Base-by-base conservation (phyloP, 192 early-diverging fungal species). In the Funneliformis mosseae region DNA sequence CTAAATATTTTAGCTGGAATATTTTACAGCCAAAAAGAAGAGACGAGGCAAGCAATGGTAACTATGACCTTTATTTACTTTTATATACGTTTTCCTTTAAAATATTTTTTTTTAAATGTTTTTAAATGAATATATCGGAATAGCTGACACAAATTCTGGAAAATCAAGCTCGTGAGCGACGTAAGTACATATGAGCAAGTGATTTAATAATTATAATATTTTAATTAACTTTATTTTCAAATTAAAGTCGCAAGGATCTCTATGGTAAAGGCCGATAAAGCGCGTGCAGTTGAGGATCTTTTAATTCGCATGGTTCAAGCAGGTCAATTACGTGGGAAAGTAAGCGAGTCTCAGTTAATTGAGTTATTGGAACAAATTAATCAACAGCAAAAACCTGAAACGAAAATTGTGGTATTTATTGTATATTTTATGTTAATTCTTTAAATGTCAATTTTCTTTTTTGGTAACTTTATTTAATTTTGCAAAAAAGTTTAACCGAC, bases 211-310 rank as follows among this genome's bases (percentile, higher is more conserved):
- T 25, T 62, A 64, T 8, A 0, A n/a, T 28, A 64, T 78, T 33
- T 77, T 45, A 10, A 21, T 28, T 77, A 61, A n/a, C 14, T 61
- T 61, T 70, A 71, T 66, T 18, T 21, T 74, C 16, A 38, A 59
- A 39, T 38, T 41, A 41, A 11, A 94, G 94, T 97, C 84, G 91
- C 92, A n/a, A 91, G 95, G 25, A 97, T 97, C 74, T 90, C 92
- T 16, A 94, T 98, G 77, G 97, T 98, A 11, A 97, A 97, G 83
- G 88, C 90, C 1, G 95, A 96, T 12, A 93, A 94, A 84, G 97
- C 95, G 1, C 90, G 94, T 11, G 92, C 91, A 11, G 94, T 98
- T 16, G 95, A 98, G 81, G 95, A 96, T 74, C 87, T 97, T 80
- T 87, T 98, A 68, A 91, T 98, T 77, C 90, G 93, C 39, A 98